phyloP scores from a whole-genome alignment of 2,329 filamentous ascomycete genomes.

The Davidsoniella virescens region DNA sequence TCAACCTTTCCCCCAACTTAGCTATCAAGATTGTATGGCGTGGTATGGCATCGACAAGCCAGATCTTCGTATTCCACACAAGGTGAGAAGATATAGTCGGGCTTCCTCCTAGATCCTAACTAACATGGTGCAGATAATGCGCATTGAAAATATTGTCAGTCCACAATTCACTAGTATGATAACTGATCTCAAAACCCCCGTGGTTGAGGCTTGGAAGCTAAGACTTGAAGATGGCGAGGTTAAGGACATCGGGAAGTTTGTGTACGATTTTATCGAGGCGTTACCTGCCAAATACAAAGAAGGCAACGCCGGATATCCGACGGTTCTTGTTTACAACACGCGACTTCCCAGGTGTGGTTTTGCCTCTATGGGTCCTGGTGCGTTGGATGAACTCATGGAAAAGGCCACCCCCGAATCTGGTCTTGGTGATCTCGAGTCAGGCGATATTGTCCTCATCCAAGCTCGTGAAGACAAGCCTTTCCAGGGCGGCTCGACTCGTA shows the following conservation, averaged over 20 bases:
- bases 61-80: constrained; percentile 58
- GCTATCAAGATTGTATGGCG: constrained; percentile 65
- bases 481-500: constrained; percentile 52
- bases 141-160: constrained; percentile 47
- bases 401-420: constrained; percentile 15
- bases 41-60: constrained; percentile 83
- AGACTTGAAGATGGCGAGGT: constrained; percentile 34
- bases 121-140: constrained; percentile 37
- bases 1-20: constrained; percentile 39
- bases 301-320: constrained; percentile 64
- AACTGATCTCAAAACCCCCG: constrained; percentile 48
- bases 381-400: constrained; percentile 19
- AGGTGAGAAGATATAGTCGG: constrained; percentile 28
- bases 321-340: constrained; percentile 59
- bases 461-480: constrained; percentile 51
- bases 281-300: constrained; percentile 42
- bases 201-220: constrained; percentile 61
- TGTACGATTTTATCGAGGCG: constrained; percentile 53
- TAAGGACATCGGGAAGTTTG: constrained; percentile 41
- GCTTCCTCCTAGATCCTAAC: not conserved
- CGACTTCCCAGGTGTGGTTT: constrained; percentile 61
- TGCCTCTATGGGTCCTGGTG: constrained; percentile 46
- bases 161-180: constrained; percentile 58
- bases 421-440: constrained; percentile 36
- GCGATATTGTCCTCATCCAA: constrained; percentile 69